These are phyloP conservation scores for Zalaria obscura DNA, from an alignment of 2,329 filamentous ascomycete genomes.

Conservation along the genomic window DNA sequence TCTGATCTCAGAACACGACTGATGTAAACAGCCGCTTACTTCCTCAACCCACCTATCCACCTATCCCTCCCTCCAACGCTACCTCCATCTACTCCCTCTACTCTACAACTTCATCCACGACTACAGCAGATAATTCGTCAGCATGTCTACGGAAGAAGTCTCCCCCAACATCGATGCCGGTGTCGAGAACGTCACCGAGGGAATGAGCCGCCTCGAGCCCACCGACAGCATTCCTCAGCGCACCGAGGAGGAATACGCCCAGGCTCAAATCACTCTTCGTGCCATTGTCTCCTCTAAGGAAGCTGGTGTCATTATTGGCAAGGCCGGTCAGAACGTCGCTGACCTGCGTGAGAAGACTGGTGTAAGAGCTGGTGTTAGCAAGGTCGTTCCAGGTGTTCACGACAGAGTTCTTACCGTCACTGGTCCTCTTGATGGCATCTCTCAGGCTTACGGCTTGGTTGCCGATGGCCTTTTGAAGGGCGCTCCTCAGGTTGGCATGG, in stretches of 20 bases:
- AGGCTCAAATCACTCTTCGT: conserved; percentile 82
- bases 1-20: neutral
- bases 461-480: conserved; percentile 85
- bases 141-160: conserved; percentile 27
- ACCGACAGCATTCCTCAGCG: conserved; percentile 70
- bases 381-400: conserved; percentile 93
- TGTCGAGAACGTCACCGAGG: conserved; percentile 24
- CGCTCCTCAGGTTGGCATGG: conserved; percentile 91
- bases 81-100: conserved; percentile 1
- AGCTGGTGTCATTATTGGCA: conserved; percentile 97
- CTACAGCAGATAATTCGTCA: conserved; percentile 8
- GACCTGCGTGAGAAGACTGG: conserved; percentile 95
- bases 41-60: neutral
- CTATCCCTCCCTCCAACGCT: conserved; percentile 1
- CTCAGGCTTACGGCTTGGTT: conserved; percentile 86
- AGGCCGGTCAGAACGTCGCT: conserved; percentile 95
- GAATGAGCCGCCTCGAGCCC: conserved; percentile 26
- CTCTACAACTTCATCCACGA: conserved; percentile 2
- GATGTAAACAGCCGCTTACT: neutral
- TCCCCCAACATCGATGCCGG: conserved; percentile 17
- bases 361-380: conserved; percentile 95
- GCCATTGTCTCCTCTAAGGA: conserved; percentile 99
- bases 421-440: conserved; percentile 73
- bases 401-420: conserved; percentile 95
- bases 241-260: conserved; percentile 93